These are phyloP conservation scores for Mycosphaerella sp. DNA, from an alignment of 2,329 filamentous ascomycete genomes.

Conservation along the genomic window DNA sequence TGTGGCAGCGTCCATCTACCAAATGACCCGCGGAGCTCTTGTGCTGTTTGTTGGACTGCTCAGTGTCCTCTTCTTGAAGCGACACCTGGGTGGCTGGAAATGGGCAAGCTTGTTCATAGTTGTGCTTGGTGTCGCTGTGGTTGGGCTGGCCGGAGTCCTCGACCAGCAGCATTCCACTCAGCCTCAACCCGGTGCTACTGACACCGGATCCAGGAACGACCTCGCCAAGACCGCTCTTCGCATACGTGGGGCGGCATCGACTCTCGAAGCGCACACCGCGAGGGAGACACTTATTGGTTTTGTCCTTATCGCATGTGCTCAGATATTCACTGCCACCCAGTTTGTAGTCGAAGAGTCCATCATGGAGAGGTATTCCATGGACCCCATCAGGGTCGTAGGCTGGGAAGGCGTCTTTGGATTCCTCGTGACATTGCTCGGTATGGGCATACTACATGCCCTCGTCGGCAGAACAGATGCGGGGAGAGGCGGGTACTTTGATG, in stretches of 20 bases:
- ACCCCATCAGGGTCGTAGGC: constrained; percentile 84
- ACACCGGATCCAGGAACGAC: constrained; percentile 18
- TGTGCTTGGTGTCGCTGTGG: constrained; percentile 77
- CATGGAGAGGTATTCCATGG: constrained; percentile 68
- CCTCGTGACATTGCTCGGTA: constrained; percentile 65
- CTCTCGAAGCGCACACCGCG: constrained; percentile 47
- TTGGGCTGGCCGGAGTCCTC: constrained; percentile 81
- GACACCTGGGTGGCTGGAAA: constrained; percentile 77
- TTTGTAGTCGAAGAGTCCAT: constrained; percentile 96
- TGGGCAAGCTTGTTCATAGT: constrained; percentile 86
- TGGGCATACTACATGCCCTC: constrained; percentile 70
- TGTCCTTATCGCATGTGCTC: constrained; percentile 82
- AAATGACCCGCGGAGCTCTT: constrained; percentile 93
- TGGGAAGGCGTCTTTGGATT: constrained; percentile 97
- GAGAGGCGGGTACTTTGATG: constrained; percentile 79
- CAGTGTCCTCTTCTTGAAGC: constrained; percentile 81
- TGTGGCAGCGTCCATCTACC: constrained; percentile 92
- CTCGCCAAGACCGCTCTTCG: constrained; percentile 14
- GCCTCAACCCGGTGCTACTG: constrained; percentile 29
- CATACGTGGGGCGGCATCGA: constrained; percentile 33
- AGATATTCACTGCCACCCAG: constrained; percentile 94
- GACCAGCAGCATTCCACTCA: constrained; percentile 55
- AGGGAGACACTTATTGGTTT: constrained; percentile 73
- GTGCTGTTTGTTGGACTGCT: constrained; percentile 95
- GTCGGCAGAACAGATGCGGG: constrained; percentile 71